A percentile compares a stretch with the other conserved stretches of the same genome.
phyloP scores from a whole-genome alignment of 2,329 filamentous ascomycete species.

The Penicillium janthinellum region DNA sequence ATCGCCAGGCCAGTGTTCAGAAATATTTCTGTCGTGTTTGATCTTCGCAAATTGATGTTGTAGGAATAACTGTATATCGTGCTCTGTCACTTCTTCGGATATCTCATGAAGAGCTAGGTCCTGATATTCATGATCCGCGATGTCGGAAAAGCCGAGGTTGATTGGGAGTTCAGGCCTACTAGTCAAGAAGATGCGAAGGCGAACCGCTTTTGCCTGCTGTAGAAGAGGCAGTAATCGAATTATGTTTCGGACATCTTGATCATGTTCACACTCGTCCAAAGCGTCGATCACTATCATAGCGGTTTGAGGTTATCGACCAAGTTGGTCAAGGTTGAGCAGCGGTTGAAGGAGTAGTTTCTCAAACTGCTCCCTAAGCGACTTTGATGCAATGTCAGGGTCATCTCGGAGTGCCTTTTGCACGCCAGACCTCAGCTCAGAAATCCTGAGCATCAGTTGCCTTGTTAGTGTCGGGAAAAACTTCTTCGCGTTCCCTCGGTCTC shows the following conservation, averaged over 20 bases:
- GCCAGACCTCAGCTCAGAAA: constrained; percentile 31
- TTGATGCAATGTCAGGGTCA: constrained; percentile 28
- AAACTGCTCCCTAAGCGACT: constrained; percentile 33
- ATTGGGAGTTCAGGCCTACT: constrained; percentile 30
- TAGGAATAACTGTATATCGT: constrained; percentile 28
- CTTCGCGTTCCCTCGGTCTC: constrained; percentile 36
- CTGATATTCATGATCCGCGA: constrained; percentile 20
- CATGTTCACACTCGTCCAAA: constrained; percentile 18
- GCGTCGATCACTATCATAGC: constrained; percentile 24
- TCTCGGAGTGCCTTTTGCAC: constrained; percentile 25
- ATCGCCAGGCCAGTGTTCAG: constrained; percentile 1
- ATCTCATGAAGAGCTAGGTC: constrained; percentile 19
- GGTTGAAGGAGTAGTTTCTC: constrained; percentile 30
- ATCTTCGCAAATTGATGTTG: constrained; percentile 18
- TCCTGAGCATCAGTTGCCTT: constrained; percentile 30
- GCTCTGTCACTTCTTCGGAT: constrained; percentile 19
- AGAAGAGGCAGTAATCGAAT: constrained; percentile 21
- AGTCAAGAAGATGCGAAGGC: constrained; percentile 25
- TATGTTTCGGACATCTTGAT: constrained; percentile 20
- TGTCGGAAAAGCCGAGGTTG: constrained; percentile 22
- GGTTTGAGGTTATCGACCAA: constrained; percentile 3
- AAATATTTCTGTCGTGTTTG: constrained; percentile 3
- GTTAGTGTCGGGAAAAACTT: constrained; percentile 45
- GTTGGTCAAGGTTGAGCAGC: constrained; percentile 14
- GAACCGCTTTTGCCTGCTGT: constrained; percentile 10